A percentile compares a stretch with the other conserved stretches of the same genome.
Evolutionary conservation across 2,329 filamentous ascomycete species (phyloP).

Genomic region (Cladosporium austrohemisphaericum): DNA sequence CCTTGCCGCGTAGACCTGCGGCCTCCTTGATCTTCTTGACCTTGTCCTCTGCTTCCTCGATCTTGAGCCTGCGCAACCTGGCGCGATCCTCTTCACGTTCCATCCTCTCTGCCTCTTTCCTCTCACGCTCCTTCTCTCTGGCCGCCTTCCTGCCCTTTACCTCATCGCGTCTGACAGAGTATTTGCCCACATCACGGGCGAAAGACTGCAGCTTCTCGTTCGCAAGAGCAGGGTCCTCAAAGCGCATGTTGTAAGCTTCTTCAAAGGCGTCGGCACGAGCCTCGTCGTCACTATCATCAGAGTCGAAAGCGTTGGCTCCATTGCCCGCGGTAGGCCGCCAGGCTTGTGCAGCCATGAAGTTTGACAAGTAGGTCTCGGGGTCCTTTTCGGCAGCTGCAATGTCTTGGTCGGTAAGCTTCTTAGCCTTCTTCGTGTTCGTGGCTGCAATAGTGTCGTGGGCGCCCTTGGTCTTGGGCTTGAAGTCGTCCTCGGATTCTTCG

Average conservation of each 20-base stretch:
- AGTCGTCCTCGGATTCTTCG: slow-evolving; percentile 62
- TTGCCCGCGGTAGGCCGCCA: slow-evolving; percentile 71
- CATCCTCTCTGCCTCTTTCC: slow-evolving; percentile 73
- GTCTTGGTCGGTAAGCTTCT: slow-evolving; percentile 54
- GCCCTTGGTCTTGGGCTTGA: slow-evolving; percentile 44
- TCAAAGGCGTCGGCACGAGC: slow-evolving; percentile 81
- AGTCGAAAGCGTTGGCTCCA: slow-evolving; percentile 79
- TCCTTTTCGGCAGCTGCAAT: slow-evolving; percentile 77
- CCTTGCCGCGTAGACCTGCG: slow-evolving; percentile 65
- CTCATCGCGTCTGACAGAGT: slow-evolving; percentile 83
- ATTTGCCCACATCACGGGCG: slow-evolving; percentile 77
- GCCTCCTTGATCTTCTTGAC: slow-evolving; percentile 84
- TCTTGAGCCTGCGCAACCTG: slow-evolving; percentile 77
- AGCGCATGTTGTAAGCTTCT: slow-evolving; percentile 89
- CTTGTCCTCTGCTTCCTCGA: slow-evolving; percentile 86
- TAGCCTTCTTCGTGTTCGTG: slow-evolving; percentile 27
- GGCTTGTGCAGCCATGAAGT: slow-evolving; percentile 87
- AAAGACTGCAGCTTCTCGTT: slow-evolving; percentile 88
- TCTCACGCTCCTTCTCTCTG: slow-evolving; percentile 72
- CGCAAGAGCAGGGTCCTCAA: slow-evolving; percentile 83
- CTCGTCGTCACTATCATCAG: slow-evolving; percentile 78
- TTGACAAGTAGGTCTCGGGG: slow-evolving; percentile 88
- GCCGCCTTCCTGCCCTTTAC: slow-evolving; percentile 75
- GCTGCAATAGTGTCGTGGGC: slow-evolving; percentile 25
- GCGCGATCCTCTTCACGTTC: slow-evolving; percentile 76